Percentiles rank a stretch among this genome's conserved stretches.
Conservation (phyloP, 2,329 filamentous ascomycete genomes). For the Claviceps monticola region DNA sequence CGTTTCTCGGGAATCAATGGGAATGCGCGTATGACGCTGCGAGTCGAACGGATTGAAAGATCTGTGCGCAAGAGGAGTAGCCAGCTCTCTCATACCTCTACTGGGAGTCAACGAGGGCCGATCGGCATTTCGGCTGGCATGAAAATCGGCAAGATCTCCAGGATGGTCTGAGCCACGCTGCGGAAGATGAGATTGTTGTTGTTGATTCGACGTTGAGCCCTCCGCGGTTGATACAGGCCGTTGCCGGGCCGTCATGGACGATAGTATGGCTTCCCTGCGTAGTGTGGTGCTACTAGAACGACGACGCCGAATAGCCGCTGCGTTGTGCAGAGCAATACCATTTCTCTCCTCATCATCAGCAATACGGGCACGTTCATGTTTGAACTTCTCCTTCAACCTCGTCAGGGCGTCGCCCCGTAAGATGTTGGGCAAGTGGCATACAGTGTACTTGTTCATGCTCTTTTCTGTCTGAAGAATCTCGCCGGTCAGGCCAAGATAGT, state of each 20-base stretch:
- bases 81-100: slow-evolving; percentile 16
- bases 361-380: slow-evolving; percentile 66
- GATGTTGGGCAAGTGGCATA: slow-evolving; percentile 81
- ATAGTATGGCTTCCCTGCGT: slow-evolving; percentile 65
- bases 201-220: slow-evolving; percentile 19
- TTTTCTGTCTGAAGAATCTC: slow-evolving; percentile 89
- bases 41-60: slow-evolving; percentile 44
- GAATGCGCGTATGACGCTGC: slow-evolving; percentile 33
- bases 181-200: slow-evolving; percentile 25
- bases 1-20: slow-evolving; percentile 60
- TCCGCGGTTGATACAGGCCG: slow-evolving; percentile 29
- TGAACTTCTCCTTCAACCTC: slow-evolving; percentile 86
- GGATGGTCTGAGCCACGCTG: slow-evolving; percentile 42
- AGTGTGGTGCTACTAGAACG: slow-evolving; percentile 62
- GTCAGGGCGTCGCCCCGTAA: slow-evolving; percentile 71
- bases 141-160: slow-evolving; percentile 69
- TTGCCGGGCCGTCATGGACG: slow-evolving; percentile 41
- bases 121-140: slow-evolving; percentile 49
- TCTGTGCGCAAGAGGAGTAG: slow-evolving; percentile 35
- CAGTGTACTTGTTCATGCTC: slow-evolving; percentile 85
- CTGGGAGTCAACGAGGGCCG: slow-evolving; percentile 19
- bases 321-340: slow-evolving; percentile 90
- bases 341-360: slow-evolving; percentile 67
- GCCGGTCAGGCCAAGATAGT: slow-evolving; percentile 80
- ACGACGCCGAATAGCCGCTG: slow-evolving; percentile 47